Percentiles rank a stretch among this genome's conserved stretches.
Conservation (phyloP, 768 basidiomycete species). For the Leccinum variicolor region DNA sequence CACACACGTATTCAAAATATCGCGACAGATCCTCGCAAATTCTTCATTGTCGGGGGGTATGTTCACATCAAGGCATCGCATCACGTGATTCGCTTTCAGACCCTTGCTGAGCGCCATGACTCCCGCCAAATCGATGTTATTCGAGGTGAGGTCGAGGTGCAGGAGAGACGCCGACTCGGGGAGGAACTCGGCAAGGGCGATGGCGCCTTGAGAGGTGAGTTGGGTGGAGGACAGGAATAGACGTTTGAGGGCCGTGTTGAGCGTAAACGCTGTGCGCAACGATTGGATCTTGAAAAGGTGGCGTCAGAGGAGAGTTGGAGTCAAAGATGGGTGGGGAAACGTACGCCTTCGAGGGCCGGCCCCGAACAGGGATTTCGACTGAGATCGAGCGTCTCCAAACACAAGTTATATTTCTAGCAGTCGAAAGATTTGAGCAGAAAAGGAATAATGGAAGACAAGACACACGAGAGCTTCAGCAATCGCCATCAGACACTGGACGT, state of each 20-base stretch:
- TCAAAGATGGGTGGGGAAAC: slow-evolving; percentile 23
- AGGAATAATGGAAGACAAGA: not conserved
- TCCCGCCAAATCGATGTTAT: slow-evolving; percentile 82
- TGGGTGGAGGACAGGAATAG: slow-evolving; percentile 84
- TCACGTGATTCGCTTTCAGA: slow-evolving; percentile 75
- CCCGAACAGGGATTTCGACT: slow-evolving; percentile 93
- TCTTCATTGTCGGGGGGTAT: slow-evolving; percentile 84
- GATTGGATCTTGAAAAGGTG: slow-evolving; percentile 63
- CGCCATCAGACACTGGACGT: slow-evolving; percentile 69
- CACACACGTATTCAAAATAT: slow-evolving; percentile 87
- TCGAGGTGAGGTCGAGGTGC: slow-evolving; percentile 88
- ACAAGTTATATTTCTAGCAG: slow-evolving; percentile 86
- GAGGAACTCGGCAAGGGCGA: slow-evolving; percentile 93
- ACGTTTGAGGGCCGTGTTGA: slow-evolving; percentile 88
- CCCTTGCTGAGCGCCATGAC: slow-evolving; percentile 90
- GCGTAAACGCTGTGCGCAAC: slow-evolving; percentile 86
- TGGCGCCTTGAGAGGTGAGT: slow-evolving; percentile 81
- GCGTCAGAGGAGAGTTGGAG: not conserved
- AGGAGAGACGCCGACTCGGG: slow-evolving; percentile 85
- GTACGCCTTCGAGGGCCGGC: slow-evolving; percentile 84
- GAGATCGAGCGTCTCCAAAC: slow-evolving; percentile 90
- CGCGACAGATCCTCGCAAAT: slow-evolving; percentile 81
- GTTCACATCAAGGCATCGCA: slow-evolving; percentile 91
- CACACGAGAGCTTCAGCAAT: slow-evolving; percentile 93
- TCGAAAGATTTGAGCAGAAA: not conserved